phyloP scores from a whole-genome alignment of 2,329 filamentous ascomycete species.

The Aurifilum marmelostoma region DNA sequence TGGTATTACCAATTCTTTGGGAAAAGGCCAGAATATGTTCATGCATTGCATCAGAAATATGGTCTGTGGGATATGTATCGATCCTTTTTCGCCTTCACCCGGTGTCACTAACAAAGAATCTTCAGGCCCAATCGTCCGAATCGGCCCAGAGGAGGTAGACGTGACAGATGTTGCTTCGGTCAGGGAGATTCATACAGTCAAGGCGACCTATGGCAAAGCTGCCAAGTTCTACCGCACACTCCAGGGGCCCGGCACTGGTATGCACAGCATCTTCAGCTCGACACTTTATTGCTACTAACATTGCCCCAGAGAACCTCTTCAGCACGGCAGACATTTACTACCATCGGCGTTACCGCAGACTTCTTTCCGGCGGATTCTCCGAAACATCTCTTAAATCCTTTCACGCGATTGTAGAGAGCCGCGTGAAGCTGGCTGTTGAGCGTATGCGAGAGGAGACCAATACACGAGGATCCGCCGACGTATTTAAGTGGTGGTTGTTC shows the following conservation, averaged over 20 bases:
- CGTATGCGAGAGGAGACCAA: conserved; percentile 49
- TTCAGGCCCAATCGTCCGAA: conserved; percentile 35
- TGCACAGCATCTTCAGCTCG: background rate
- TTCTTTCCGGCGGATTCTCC: conserved; percentile 46
- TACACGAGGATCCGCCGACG: conserved; percentile 43
- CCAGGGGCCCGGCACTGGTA: conserved; percentile 6
- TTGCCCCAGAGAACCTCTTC: conserved; percentile 40
- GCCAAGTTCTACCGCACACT: conserved; percentile 32
- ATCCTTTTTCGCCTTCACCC: no score
- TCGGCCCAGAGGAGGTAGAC: conserved; percentile 35
- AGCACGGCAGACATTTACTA: conserved; percentile 43
- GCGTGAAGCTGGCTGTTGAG: conserved; percentile 45
- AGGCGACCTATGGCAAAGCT: conserved; percentile 37
- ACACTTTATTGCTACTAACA: background rate
- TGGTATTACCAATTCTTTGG: conserved; percentile 28
- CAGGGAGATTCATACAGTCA: conserved; percentile 36
- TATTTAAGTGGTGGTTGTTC: conserved; percentile 58
- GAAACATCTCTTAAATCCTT: conserved; percentile 40
- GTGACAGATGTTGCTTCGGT: conserved; percentile 32
- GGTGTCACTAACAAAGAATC: background rate
- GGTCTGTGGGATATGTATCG: conserved; percentile 8
- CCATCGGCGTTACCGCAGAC: conserved; percentile 45
- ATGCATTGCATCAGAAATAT: conserved; percentile 35
- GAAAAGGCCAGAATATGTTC: conserved; percentile 32
- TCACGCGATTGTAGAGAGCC: conserved; percentile 40